Evolutionary conservation across 345 rosid genomes (phyloP), one percentile per base, ranked within the genome.

Genomic region (Brassica juncea): DNA sequence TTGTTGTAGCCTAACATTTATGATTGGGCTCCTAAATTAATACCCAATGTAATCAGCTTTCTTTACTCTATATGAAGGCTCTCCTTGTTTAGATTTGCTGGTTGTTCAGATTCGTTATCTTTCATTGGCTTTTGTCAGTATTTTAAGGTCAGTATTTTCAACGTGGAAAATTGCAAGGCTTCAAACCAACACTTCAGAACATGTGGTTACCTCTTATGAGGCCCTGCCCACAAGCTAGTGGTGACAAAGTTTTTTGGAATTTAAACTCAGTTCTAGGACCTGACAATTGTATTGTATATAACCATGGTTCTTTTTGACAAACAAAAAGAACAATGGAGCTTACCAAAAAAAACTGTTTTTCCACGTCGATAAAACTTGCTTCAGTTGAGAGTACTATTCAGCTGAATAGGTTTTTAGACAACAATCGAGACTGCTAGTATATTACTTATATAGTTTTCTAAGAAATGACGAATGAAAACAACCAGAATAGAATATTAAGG

Each of bases 61-160:
- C 76, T 80, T 70, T 1, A 62, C 42, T 55, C 0, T 70, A 39
- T 74, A 80, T 80, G 83, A 80, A 80, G 83, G 83, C 83, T 1
- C 8, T 34, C 4, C 8, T 27, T 7, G 11, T 31, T 23, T 2
- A 7, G 1, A 5, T 77, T 64, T 47, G 0, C 4, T 52, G 28
- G 6, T 4, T 2, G 28, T 47, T 12, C 37, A 7, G 14, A 28
- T 28, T 28, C 4, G 3, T 28, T 4, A 28, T 28, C 31, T 28
- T 28, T 28, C 31, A 28, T 28, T 28, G 31, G 31, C 31, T 28
- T 28, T 7, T 3, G 23, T 37, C 10, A 28, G 31, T 28, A 28
- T 28, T 28, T 28, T 28, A 19, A 19, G 21, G 21, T 19, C 21
- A 19, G 21, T 19, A 19, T 19, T 19, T 19, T 19, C 21, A 19